A percentile compares a stretch with the other conserved stretches of the same genome.
phyloP scores from a whole-genome alignment of 2,329 filamentous ascomycete species.

The Fusarium denticulatum region DNA sequence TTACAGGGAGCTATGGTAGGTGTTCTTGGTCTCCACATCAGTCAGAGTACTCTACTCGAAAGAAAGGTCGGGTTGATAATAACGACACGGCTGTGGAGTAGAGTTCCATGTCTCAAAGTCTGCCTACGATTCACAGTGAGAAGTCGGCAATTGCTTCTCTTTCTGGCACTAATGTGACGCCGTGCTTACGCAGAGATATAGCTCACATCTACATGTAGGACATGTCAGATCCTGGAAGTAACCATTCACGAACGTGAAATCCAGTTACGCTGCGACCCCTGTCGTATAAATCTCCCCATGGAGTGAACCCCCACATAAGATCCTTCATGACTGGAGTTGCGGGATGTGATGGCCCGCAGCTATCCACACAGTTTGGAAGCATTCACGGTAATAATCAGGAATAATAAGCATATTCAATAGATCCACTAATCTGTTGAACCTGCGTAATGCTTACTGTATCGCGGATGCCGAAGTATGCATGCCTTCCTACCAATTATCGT shows the following conservation, averaged over 20 bases:
- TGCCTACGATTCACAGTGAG: background rate
- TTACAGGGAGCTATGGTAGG: background rate
- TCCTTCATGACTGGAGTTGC: background rate
- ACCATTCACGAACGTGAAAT: background rate
- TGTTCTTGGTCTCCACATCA: background rate
- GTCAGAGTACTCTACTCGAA: background rate
- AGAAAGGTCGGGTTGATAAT: background rate
- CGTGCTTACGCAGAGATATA: background rate
- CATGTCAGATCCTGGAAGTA: background rate
- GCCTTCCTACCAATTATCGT: background rate
- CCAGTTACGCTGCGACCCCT: background rate
- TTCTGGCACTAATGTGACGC: background rate
- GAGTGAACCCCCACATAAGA: background rate
- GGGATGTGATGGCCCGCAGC: background rate
- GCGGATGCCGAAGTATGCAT: background rate
- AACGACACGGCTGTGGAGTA: background rate
- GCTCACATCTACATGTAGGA: background rate
- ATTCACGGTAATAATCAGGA: background rate
- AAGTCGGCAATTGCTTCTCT: background rate
- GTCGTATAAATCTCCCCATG: background rate
- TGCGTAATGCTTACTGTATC: background rate
- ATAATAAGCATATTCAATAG: background rate
- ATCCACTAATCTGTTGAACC: background rate
- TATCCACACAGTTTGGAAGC: background rate
- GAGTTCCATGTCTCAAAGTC: background rate